A percentile compares a stretch with the other conserved stretches of the same genome.
Conservation (phyloP, 116 monocot genomes). For the Dioscorea cayenensis region DNA sequence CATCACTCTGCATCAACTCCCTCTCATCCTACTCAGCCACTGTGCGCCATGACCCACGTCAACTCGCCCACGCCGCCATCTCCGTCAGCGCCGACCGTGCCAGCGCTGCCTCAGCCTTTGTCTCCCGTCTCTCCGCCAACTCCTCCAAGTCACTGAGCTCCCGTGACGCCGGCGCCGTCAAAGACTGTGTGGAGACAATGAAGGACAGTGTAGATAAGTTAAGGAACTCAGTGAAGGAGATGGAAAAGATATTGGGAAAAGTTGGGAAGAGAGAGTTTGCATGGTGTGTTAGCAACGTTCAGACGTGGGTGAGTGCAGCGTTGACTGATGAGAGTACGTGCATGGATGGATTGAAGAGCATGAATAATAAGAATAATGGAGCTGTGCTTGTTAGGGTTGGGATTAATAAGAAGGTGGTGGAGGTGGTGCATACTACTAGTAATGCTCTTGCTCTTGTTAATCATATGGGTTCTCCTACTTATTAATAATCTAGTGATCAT, state of each 20-base stretch:
- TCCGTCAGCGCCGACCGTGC: conserved; percentile 1
- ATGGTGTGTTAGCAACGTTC: conserved; percentile 2
- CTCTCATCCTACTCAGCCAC: conserved; percentile 2
- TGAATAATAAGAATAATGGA: not conserved
- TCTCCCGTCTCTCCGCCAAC: not conserved
- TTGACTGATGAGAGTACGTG: conserved; percentile 9
- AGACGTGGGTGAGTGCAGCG: conserved; percentile 25
- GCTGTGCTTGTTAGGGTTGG: not conserved
- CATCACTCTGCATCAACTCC: conserved; percentile 1
- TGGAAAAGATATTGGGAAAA: not conserved
- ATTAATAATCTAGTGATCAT: no score
- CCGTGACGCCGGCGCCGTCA: not conserved
- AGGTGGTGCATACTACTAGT: conserved; percentile 7
- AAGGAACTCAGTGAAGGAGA: conserved; percentile 1
- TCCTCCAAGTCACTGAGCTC: not conserved
- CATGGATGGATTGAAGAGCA: conserved; percentile 9
- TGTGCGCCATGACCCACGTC: not conserved
- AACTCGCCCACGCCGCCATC: conserved; percentile 1
- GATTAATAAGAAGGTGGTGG: conserved; percentile 1
- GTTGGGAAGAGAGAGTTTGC: not conserved
- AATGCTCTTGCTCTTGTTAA: conserved; percentile 21
- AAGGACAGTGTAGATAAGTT: not conserved
- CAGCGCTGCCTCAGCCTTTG: not conserved
- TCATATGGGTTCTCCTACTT: not conserved
- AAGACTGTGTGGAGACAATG: conserved; percentile 5